Percentiles rank a stretch among this genome's conserved stretches.
Evolutionary conservation across 148 eudicot species (phyloP).

Genomic region (Oxyria digyna): DNA sequence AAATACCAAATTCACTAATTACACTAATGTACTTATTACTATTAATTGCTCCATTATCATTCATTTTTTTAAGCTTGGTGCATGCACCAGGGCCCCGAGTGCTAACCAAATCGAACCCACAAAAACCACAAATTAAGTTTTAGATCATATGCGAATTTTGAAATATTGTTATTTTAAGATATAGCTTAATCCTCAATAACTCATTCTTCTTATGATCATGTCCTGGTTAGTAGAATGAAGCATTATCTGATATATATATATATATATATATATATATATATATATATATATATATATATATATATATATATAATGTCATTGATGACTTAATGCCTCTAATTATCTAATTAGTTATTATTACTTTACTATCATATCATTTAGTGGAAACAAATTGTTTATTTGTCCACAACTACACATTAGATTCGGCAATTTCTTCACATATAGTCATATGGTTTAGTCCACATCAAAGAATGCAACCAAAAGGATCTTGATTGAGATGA

Average conservation of each 20-base stretch:
- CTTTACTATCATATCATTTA: background rate
- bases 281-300: too few species aligned
- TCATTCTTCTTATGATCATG: background rate
- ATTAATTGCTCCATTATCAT: background rate
- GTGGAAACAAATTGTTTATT: background rate
- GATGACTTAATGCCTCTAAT: slow-evolving; percentile 4
- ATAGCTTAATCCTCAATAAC: background rate
- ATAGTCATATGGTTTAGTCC: background rate
- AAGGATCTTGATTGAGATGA: background rate
- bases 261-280: too few species aligned
- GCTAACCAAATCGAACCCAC: background rate
- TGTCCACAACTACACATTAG: slow-evolving; percentile 6
- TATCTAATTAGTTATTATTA: background rate
- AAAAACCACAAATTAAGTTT: background rate
- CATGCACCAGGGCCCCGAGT: background rate
- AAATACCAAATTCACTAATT: background rate
- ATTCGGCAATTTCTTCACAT: slow-evolving; percentile 2
- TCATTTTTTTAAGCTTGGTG: background rate
- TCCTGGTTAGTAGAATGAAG: background rate
- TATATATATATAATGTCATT: too few species aligned
- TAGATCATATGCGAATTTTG: background rate
- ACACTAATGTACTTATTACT: too few species aligned
- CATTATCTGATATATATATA: background rate
- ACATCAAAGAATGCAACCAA: slow-evolving; percentile 2
- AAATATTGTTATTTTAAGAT: background rate